phyloP scores from a whole-genome alignment of 2,329 filamentous ascomycete genomes.

The Penicillium sp. region DNA sequence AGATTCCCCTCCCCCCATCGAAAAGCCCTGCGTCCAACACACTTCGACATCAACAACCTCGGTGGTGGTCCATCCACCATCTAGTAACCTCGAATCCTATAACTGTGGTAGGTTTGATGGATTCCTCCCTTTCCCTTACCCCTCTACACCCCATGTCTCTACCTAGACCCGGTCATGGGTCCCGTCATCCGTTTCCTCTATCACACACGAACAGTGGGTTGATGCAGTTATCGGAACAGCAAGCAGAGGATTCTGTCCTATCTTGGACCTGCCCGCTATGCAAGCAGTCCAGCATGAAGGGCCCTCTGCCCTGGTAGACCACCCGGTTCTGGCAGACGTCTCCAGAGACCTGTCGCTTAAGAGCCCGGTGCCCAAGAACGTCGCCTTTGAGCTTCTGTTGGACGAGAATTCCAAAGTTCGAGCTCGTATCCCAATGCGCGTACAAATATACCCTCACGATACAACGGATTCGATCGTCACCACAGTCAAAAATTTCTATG shows the following conservation, averaged over 20 bases:
- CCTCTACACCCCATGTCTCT: constrained; percentile 22
- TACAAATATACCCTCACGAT: constrained; percentile 91
- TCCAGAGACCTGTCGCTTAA: constrained; percentile 38
- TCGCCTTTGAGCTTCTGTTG: constrained; percentile 63
- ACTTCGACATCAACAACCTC: constrained; percentile 29
- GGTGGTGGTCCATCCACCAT: constrained; percentile 33
- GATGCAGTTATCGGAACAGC: constrained; percentile 33
- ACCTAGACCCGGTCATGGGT: constrained; percentile 26
- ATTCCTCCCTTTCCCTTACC: constrained; percentile 28
- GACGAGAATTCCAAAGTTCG: constrained; percentile 57
- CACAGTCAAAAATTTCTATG: constrained; percentile 98
- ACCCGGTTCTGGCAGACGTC: constrained; percentile 26
- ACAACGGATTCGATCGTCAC: constrained; percentile 96
- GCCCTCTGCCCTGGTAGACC: constrained; percentile 34
- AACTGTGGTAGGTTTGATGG: constrained; percentile 40
- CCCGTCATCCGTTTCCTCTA: constrained; percentile 21
- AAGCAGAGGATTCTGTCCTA: constrained; percentile 27
- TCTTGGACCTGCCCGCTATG: constrained; percentile 33
- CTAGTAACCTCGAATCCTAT: constrained; percentile 25
- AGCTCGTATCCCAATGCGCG: constrained; percentile 64
- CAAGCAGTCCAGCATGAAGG: constrained; percentile 36
- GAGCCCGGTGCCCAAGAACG: constrained; percentile 54
- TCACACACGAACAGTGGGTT: constrained; percentile 32
- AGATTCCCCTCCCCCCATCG: constrained; percentile 34
- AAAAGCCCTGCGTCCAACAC: constrained; percentile 22